These are phyloP conservation scores for Penicillium arizonense DNA, from an alignment of 495 filamentous ascomycete genomes.

Conservation along the genomic window DNA sequence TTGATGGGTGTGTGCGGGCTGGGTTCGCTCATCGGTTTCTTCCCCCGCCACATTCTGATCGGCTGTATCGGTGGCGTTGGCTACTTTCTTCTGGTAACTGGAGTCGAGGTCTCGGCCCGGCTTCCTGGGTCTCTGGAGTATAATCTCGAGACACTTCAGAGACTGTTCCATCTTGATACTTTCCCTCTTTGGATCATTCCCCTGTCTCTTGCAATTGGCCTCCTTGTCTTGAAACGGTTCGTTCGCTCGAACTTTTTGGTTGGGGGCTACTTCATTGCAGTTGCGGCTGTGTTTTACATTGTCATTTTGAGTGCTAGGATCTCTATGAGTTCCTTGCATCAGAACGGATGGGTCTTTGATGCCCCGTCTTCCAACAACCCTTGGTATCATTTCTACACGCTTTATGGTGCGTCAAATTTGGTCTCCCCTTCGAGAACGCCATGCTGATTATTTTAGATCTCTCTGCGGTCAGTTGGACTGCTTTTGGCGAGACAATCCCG, in stretches of 20 bases:
- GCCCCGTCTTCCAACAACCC: slow-evolving; percentile 79
- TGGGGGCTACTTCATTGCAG: slow-evolving; percentile 79
- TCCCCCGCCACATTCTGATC: slow-evolving; percentile 92
- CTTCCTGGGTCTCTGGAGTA: slow-evolving; percentile 82
- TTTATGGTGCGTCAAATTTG: slow-evolving; percentile 66
- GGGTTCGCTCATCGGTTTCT: slow-evolving; percentile 92
- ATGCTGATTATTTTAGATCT: slow-evolving; percentile 54
- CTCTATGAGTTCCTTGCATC: slow-evolving; percentile 59
- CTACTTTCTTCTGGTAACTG: slow-evolving; percentile 91
- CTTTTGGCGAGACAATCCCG: slow-evolving; percentile 75
- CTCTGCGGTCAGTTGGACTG: slow-evolving; percentile 71
- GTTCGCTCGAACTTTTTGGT: slow-evolving; percentile 78
- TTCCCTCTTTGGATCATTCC: slow-evolving; percentile 82
- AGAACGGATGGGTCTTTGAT: slow-evolving; percentile 85
- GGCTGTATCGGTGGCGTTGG: slow-evolving; percentile 97
- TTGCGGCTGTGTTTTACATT: slow-evolving; percentile 81
- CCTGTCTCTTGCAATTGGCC: slow-evolving; percentile 69
- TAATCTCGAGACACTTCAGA: slow-evolving; percentile 67
- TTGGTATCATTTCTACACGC: slow-evolving; percentile 95
- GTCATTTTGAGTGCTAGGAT: slow-evolving; percentile 64
- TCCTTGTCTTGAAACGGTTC: slow-evolving; percentile 71
- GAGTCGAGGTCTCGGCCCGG: slow-evolving; percentile 89
- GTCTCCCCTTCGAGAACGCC: background rate
- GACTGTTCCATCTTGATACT: slow-evolving; percentile 68
- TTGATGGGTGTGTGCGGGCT: slow-evolving; percentile 80